Percentiles rank a stretch among this genome's conserved stretches.
phyloP scores from a whole-genome alignment of 2,329 filamentous ascomycete species.

The Aspergillus piperis region DNA sequence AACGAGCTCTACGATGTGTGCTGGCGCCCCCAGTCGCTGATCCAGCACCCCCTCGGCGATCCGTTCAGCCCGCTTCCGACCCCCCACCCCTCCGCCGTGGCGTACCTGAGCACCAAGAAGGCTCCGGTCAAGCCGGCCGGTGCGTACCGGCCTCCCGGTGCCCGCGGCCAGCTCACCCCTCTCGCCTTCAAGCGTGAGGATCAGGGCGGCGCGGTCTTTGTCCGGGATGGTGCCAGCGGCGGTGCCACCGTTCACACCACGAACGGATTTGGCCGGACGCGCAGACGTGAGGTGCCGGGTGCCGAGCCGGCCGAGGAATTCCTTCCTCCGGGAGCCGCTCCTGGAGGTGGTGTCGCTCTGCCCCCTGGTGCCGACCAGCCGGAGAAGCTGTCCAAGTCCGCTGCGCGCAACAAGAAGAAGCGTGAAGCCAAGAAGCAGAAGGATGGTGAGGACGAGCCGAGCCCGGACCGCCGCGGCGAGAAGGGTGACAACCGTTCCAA shows the following conservation, averaged over 20 bases:
- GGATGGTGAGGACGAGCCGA: conserved; percentile 69
- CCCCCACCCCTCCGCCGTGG: conserved; percentile 78
- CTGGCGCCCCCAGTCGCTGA: conserved; percentile 76
- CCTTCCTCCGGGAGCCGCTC: conserved; percentile 67
- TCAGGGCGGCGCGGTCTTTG: conserved; percentile 86
- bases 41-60: conserved; percentile 64
- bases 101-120: conserved; percentile 83
- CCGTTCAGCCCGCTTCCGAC: conserved; percentile 72
- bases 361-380: conserved; percentile 62
- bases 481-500: conserved; percentile 55
- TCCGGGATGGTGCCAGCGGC: conserved; percentile 73
- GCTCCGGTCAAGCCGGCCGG: conserved; percentile 96
- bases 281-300: conserved; percentile 79
- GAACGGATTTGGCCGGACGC: conserved; percentile 77
- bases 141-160: conserved; percentile 92
- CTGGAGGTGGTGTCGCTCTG: conserved; percentile 66
- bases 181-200: conserved; percentile 97
- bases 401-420: conserved; percentile 98
- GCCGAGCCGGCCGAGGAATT: conserved; percentile 71
- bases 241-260: conserved; percentile 43
- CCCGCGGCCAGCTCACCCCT: conserved; percentile 83
- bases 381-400: conserved; percentile 77
- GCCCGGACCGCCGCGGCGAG: conserved; percentile 65
- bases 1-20: conserved; percentile 86
- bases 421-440: conserved; percentile 91